Conservation (phyloP, 1,284 basidiomycete species). For the Trichosporon sp. region DNA sequence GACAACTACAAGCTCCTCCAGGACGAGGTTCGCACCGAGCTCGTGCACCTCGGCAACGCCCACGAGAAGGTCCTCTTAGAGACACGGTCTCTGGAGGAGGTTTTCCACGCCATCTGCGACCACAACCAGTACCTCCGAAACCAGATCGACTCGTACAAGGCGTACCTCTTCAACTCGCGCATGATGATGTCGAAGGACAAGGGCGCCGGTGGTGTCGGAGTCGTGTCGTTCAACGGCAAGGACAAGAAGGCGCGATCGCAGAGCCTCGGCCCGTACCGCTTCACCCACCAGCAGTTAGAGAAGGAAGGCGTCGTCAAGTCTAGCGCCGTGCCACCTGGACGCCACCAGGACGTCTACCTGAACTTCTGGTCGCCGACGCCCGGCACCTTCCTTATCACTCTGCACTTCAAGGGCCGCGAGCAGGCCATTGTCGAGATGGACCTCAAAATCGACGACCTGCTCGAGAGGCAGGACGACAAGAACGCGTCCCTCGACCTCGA, state of each 20-base stretch:
- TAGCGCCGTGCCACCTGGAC: conserved; percentile 75
- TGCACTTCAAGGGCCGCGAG: conserved; percentile 98
- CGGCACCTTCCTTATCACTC: conserved; percentile 95
- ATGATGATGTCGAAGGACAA: conserved; percentile 82
- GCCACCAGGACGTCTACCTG: conserved; percentile 74
- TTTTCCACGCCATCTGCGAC: conserved; percentile 98
- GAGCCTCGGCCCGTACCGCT: conserved; percentile 88
- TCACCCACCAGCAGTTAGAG: conserved; percentile 95
- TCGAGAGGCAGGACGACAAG: conserved; percentile 99
- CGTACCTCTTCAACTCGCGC: conserved; percentile 95
- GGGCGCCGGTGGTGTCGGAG: conserved; percentile 75
- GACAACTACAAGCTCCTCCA: conserved; percentile 93
- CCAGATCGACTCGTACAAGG: conserved; percentile 99
- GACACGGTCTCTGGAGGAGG: conserved; percentile 85
- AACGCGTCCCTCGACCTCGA: conserved; percentile 92
- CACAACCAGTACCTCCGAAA: conserved; percentile 96
- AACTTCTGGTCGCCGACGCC: conserved; percentile 96
- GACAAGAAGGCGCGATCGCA: conserved; percentile 90
- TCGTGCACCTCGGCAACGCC: conserved; percentile 91
- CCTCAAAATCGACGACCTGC: conserved; percentile 94
- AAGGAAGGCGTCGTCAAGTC: conserved; percentile 99
- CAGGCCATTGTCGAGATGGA: conserved; percentile 99
- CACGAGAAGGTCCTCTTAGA: conserved; percentile 93
- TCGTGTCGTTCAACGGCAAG: conserved; percentile 92
- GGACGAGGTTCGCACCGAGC: conserved; percentile 91